These are phyloP conservation scores for Diutina siamensis DNA, from an alignment of 1,139 yeast genomes.

Conservation along the genomic window DNA sequence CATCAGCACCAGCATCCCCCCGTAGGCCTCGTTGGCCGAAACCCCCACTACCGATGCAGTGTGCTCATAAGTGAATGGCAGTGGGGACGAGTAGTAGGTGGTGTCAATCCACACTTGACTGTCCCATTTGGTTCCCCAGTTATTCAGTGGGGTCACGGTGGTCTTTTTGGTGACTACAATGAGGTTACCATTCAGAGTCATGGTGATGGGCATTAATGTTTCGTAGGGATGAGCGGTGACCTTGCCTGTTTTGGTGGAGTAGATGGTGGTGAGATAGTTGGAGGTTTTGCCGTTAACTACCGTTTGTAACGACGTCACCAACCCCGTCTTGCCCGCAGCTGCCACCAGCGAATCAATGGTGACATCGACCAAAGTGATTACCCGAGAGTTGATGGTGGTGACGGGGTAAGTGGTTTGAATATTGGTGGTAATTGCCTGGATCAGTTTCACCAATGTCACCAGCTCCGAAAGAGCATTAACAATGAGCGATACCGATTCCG, in stretches of 20 bases:
- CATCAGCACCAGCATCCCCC: neutral
- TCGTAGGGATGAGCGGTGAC: conserved; percentile 6
- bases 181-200: neutral
- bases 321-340: neutral
- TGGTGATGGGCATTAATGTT: neutral
- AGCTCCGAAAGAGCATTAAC: neutral
- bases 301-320: neutral
- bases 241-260: neutral
- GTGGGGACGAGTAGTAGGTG: neutral
- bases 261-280: neutral
- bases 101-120: conserved; percentile 3
- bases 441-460: neutral
- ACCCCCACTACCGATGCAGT: neutral
- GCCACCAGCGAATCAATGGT: conserved; percentile 3
- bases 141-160: conserved; percentile 4
- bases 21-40: neutral
- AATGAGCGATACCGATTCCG: neutral
- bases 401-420: neutral
- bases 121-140: conserved; percentile 5
- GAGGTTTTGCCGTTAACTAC: conserved; percentile 2
- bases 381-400: conserved; percentile 5
- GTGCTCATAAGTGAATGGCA: neutral
- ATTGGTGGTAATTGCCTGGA: neutral
- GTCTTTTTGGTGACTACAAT: conserved; percentile 5
- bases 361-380: conserved; percentile 1